Conservation (phyloP, 805 yeast genomes). For the Hanseniaspora pseudoguilliermondii region DNA sequence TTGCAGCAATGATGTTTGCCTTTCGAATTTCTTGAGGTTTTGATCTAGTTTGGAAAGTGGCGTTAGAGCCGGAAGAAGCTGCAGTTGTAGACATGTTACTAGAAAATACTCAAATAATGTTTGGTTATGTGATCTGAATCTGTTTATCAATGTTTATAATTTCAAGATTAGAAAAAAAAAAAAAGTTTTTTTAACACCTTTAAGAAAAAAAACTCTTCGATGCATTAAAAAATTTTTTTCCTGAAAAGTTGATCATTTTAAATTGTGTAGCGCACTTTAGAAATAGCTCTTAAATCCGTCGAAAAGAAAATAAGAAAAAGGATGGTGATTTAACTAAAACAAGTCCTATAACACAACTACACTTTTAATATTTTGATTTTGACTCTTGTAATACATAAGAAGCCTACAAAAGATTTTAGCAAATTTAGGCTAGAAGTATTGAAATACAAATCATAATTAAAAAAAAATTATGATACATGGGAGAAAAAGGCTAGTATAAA, state of each 20-base stretch:
- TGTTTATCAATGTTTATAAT: not conserved
- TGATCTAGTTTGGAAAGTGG: conserved; percentile 83
- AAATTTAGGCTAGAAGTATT: no score
- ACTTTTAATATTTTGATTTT: no score
- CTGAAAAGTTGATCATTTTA: not conserved
- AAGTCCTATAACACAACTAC: no score
- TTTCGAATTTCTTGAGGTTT: conserved; percentile 90
- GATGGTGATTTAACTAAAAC: no score
- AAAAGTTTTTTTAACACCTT: not conserved
- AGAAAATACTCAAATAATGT: not conserved
- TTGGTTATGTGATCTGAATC: not conserved
- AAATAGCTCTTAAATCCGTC: no score
- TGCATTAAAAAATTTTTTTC: not conserved
- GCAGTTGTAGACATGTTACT: conserved; percentile 19
- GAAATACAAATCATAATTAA: no score
- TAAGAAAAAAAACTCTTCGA: not conserved
- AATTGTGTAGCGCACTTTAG: not conserved
- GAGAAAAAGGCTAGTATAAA: no score
- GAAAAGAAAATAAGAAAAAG: no score
- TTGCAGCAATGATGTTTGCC: conserved; percentile 79
- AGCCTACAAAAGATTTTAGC: no score
- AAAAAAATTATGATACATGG: no score
- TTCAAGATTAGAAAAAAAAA: not conserved
- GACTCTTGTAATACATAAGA: no score
- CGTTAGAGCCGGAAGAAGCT: conserved; percentile 45